These are phyloP conservation scores for Mucor circinelloides DNA, from an alignment of 371 early-diverging fungal genomes.

Conservation along the genomic window DNA sequence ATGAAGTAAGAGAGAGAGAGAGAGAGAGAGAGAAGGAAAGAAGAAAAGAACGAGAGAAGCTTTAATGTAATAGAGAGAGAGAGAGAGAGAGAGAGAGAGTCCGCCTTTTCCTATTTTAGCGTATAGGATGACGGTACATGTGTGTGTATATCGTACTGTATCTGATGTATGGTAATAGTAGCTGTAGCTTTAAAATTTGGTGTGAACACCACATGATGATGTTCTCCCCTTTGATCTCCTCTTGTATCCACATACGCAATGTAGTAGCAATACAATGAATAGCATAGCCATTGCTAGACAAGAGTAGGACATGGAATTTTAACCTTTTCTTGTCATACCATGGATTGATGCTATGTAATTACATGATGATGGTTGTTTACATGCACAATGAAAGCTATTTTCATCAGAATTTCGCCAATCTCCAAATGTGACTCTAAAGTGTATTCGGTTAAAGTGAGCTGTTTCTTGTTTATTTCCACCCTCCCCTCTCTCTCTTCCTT, in stretches of 20 bases:
- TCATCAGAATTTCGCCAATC: not conserved
- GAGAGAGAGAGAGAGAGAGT: not conserved
- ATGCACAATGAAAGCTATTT: not conserved
- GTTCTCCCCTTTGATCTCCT: not conserved
- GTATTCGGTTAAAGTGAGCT: not conserved
- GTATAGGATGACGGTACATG: constrained; percentile 4
- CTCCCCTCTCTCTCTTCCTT: not conserved
- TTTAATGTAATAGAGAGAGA: not conserved
- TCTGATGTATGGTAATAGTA: not conserved
- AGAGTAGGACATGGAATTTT: not conserved
- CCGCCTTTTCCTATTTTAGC: constrained; percentile 7
- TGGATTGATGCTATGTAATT: not conserved
- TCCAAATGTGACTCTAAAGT: not conserved
- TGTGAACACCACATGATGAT: constrained; percentile 19
- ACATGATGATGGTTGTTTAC: not conserved
- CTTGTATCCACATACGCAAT: not conserved
- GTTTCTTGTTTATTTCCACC: constrained; percentile 3
- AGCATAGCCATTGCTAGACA: not conserved
- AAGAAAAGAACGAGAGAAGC: not conserved
- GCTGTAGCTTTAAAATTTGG: not conserved
- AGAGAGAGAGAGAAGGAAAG: constrained; percentile 2
- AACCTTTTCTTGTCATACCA: not conserved
- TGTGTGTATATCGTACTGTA: not conserved
- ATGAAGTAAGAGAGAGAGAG: not conserved
- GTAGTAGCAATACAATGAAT: not conserved